phyloP scores from a whole-genome alignment of 179 eudicot genomes.

The Actinidia arguta region DNA sequence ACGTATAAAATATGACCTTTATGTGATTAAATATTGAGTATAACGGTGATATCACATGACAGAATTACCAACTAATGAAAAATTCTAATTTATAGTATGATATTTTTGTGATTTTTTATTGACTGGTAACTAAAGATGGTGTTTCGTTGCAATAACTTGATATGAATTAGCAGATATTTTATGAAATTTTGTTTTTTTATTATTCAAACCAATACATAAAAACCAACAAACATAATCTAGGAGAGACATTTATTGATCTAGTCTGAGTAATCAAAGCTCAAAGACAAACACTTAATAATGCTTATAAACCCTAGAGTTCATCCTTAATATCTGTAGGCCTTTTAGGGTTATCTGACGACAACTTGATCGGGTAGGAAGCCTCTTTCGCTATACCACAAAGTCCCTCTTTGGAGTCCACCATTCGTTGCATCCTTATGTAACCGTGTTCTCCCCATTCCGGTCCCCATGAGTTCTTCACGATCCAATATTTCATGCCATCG shows the following conservation, averaged over 20 bases:
- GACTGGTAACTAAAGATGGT: no score
- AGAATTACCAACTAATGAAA: no score
- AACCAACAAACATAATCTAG: neutral
- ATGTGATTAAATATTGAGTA: no score
- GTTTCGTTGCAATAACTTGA: no score
- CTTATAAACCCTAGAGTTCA: slow-evolving; percentile 21
- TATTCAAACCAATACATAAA: slow-evolving; percentile 13
- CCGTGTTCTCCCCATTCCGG: slow-evolving; percentile 49
- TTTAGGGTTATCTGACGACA: slow-evolving; percentile 34
- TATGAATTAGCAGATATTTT: neutral
- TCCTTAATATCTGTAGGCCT: slow-evolving; percentile 12
- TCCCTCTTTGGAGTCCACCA: slow-evolving; percentile 37
- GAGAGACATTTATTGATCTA: slow-evolving; percentile 2
- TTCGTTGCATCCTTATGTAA: slow-evolving; percentile 44
- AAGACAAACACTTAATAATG: neutral
- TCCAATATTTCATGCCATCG: slow-evolving; percentile 54
- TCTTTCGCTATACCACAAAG: slow-evolving; percentile 52
- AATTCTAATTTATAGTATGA: no score
- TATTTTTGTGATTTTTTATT: neutral
- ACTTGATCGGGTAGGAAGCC: slow-evolving; percentile 49
- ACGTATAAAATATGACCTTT: no score
- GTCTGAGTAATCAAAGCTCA: neutral
- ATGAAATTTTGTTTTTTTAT: neutral
- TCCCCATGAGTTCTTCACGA: slow-evolving; percentile 55
- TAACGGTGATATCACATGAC: no score